Percentiles rank a stretch among this genome's conserved stretches.
Conservation (phyloP, 441 rosid genomes). For the Bocquillonia castaneifolia region DNA sequence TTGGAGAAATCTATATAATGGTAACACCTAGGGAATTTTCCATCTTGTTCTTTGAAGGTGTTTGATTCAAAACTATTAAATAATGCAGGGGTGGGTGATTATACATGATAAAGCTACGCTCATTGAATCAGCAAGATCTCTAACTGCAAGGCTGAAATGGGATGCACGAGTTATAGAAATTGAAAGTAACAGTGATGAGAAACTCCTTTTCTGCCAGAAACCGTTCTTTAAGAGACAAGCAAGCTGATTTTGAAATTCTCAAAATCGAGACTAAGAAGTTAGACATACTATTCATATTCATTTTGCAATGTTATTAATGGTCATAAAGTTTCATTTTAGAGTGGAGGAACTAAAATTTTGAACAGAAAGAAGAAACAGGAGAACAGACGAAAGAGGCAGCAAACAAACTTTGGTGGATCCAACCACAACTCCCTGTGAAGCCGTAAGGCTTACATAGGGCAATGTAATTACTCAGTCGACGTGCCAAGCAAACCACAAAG, state of each 20-base stretch:
- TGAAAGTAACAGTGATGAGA: slow-evolving; percentile 83
- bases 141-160: slow-evolving; percentile 74
- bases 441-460: slow-evolving; percentile 51
- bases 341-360: slow-evolving; percentile 27
- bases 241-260: slow-evolving; percentile 31
- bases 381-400: slow-evolving; percentile 28
- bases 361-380: slow-evolving; percentile 44
- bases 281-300: slow-evolving; percentile 29
- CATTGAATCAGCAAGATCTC: slow-evolving; percentile 72
- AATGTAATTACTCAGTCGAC: slow-evolving; percentile 41
- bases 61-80: too few species aligned
- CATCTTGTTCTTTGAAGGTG: too few species aligned
- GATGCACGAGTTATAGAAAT: slow-evolving; percentile 84
- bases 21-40: too few species aligned
- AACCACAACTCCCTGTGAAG: slow-evolving; percentile 40
- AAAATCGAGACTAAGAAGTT: slow-evolving; percentile 19
- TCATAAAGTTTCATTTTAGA: slow-evolving; percentile 32
- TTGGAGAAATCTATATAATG: too few species aligned
- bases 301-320: slow-evolving; percentile 32
- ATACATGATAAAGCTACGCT: slow-evolving; percentile 76
- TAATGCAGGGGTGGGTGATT: slow-evolving; percentile 93
- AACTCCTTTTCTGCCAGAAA: slow-evolving; percentile 91
- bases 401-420: slow-evolving; percentile 35
- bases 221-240: slow-evolving; percentile 71
- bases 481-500: slow-evolving; percentile 27